Percentiles rank a stretch among this genome's conserved stretches.
Evolutionary conservation across 108 stramenopile species (phyloP).

Genomic region (Discostella pseudostelligera): DNA sequence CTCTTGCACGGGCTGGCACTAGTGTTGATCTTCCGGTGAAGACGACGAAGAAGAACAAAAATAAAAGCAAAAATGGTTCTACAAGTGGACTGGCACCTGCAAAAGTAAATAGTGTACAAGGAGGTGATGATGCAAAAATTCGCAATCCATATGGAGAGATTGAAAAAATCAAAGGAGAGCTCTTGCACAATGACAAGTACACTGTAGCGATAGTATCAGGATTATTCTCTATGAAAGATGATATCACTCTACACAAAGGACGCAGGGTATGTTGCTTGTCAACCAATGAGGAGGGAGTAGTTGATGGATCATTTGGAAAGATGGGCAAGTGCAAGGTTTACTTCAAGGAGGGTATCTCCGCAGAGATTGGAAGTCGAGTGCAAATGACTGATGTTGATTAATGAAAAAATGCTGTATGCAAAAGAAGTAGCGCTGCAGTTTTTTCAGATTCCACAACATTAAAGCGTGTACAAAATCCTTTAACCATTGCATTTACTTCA

Average conservation of each 20-base stretch:
- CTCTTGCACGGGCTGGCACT: conserved; percentile 59
- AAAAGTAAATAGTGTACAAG: background rate
- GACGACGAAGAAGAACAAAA: conserved; percentile 36
- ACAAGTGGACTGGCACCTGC: conserved; percentile 14
- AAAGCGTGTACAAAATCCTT: no score
- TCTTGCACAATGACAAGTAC: conserved; percentile 62
- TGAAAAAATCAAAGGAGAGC: conserved; percentile 79
- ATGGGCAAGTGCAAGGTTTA: conserved; percentile 94
- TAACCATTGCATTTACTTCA: no score
- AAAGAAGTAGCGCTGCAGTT: no score
- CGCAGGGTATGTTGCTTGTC: conserved; percentile 49
- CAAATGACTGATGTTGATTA: no score
- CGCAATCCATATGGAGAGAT: conserved; percentile 52
- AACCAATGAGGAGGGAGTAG: conserved; percentile 68
- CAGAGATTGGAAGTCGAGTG: conserved; percentile 41
- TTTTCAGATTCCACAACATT: no score
- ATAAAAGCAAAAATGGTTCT: conserved; percentile 47
- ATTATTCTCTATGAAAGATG: conserved; percentile 85
- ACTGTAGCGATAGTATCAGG: conserved; percentile 78
- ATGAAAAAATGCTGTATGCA: no score
- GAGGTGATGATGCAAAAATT: background rate
- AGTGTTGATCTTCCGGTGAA: conserved; percentile 55
- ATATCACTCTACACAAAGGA: conserved; percentile 76
- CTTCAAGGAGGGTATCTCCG: conserved; percentile 74
- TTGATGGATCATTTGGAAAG: conserved; percentile 90